Evolutionary conservation across 129 eudicot species (phyloP).

Genomic region (Saussurea involucrata): DNA sequence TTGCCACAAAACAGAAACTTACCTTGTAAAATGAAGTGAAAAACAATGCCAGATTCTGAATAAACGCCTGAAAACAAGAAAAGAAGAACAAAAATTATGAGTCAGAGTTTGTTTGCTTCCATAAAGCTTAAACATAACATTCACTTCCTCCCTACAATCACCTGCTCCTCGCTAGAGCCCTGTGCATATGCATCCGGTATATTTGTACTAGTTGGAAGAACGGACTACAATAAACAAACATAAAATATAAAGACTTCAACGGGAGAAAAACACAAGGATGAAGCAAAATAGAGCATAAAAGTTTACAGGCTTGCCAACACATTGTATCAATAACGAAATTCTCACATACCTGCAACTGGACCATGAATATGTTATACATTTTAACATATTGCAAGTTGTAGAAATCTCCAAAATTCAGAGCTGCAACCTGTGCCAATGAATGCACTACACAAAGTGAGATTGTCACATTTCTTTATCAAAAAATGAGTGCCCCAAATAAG

Average conservation of each 20-base stretch:
- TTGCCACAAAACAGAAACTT: slow-evolving; percentile 18
- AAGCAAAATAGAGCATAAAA: neutral
- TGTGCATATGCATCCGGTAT: slow-evolving; percentile 81
- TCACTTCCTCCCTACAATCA: slow-evolving; percentile 26
- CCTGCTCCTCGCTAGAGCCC: slow-evolving; percentile 93
- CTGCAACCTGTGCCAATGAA: slow-evolving; percentile 69
- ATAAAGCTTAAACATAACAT: neutral
- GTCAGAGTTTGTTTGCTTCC: neutral
- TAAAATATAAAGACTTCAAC: neutral
- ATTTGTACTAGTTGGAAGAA: slow-evolving; percentile 70
- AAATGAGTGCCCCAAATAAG: neutral
- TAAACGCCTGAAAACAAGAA: slow-evolving; percentile 71
- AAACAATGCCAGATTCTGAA: slow-evolving; percentile 95
- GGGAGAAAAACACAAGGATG: slow-evolving; percentile 4
- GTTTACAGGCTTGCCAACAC: neutral
- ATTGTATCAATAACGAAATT: neutral
- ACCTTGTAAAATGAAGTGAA: slow-evolving; percentile 94
- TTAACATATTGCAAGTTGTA: slow-evolving; percentile 72
- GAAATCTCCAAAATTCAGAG: slow-evolving; percentile 84
- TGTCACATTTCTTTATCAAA: neutral
- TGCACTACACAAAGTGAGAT: neutral
- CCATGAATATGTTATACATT: slow-evolving; percentile 76
- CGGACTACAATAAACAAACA: slow-evolving; percentile 43
- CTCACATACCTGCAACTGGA: slow-evolving; percentile 78
- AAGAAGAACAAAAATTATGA: neutral